phyloP scores from a whole-genome alignment of 2,329 filamentous ascomycete genomes.

The Xylariaceae sp. region DNA sequence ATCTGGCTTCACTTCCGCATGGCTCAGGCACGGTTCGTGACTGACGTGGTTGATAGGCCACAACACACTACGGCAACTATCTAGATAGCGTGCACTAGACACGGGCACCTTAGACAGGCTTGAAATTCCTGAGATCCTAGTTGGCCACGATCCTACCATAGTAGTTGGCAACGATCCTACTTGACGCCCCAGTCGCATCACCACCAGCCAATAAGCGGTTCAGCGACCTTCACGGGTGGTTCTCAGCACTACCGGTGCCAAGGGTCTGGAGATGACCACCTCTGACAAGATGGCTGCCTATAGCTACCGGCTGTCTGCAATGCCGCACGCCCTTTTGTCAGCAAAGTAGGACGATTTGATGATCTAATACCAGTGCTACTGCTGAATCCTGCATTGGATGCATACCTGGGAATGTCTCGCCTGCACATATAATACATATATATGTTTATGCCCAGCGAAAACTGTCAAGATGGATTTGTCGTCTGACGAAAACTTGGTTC shows the following conservation, averaged over 20 bases:
- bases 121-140: too few relatives aligned
- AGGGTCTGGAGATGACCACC: not conserved
- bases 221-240: constrained; percentile 15
- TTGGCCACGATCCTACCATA: too few relatives aligned
- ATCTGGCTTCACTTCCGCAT: too few relatives aligned
- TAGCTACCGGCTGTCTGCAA: too few relatives aligned
- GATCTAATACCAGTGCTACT: too few relatives aligned
- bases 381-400: too few relatives aligned
- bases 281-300: constrained; percentile 3
- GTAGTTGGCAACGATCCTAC: too few relatives aligned
- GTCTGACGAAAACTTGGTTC: constrained; percentile 1
- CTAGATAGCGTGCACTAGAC: too few relatives aligned
- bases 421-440: not conserved
- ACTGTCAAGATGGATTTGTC: not conserved
- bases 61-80: too few relatives aligned
- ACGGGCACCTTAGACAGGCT: too few relatives aligned
- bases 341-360: too few relatives aligned
- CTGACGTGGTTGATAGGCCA: not conserved
- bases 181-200: not conserved
- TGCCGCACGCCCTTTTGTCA: not conserved
- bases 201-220: constrained; percentile 10
- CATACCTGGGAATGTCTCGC: too few relatives aligned
- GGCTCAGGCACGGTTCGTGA: not conserved
- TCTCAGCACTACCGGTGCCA: not conserved
- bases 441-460: not conserved